These are phyloP conservation scores for Phascolomyces articulosus DNA, from an alignment of 371 early-diverging fungal species.

Conservation along the genomic window DNA sequence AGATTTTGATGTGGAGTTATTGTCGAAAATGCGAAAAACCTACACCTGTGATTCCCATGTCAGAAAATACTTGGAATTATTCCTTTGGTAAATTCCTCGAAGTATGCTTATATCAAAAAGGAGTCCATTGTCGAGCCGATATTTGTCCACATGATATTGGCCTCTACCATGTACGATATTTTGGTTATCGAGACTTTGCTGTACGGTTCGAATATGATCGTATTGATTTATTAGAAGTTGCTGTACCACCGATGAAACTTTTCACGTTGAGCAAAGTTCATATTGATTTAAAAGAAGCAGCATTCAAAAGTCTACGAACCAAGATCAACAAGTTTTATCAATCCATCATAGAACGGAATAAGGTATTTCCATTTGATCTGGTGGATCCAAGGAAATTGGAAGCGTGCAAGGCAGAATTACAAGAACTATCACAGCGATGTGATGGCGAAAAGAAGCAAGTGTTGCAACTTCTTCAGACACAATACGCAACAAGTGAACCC, in stretches of 20 bases:
- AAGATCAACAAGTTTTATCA: conserved; percentile 77
- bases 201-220: conserved; percentile 81
- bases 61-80: conserved; percentile 90
- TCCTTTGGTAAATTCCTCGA: conserved; percentile 98
- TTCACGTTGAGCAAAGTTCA: conserved; percentile 64
- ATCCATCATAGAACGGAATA: conserved; percentile 69
- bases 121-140: conserved; percentile 70
- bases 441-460: conserved; percentile 81
- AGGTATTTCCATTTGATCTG: conserved; percentile 67
- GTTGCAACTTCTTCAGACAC: conserved; percentile 82
- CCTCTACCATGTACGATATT: conserved; percentile 82
- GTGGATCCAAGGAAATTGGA: conserved; percentile 69
- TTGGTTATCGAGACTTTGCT: conserved; percentile 75
- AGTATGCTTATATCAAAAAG: conserved; percentile 79
- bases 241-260: conserved; percentile 82
- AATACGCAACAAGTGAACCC: conserved; percentile 73
- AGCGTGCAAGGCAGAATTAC: conserved; percentile 64
- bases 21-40: conserved; percentile 76
- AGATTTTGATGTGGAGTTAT: conserved; percentile 90
- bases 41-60: conserved; percentile 82
- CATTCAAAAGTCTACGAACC: conserved; percentile 58
- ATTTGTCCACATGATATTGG: conserved; percentile 88
- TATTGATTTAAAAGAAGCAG: conserved; percentile 63
- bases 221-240: conserved; percentile 82
- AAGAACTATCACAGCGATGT: conserved; percentile 66